Base-by-base conservation (phyloP, 345 rosid genomes). In the Populus nigra region DNA sequence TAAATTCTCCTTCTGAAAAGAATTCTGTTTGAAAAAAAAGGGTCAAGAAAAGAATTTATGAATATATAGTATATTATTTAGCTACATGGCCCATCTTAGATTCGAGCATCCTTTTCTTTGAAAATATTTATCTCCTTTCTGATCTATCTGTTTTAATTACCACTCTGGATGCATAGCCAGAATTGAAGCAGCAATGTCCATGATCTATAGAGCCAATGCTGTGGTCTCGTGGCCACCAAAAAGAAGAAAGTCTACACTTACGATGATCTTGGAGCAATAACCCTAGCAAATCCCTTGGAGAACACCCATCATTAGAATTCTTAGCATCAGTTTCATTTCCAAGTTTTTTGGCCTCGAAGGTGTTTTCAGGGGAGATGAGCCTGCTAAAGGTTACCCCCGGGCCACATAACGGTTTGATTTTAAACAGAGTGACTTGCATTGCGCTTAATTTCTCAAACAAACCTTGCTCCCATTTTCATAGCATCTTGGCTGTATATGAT, bases 191-290 rank as follows among this genome's bases (percentile, higher is more conserved):
- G 81, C 78, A 93, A 79, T 31, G 96, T 93, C 99, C 98, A 96
- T 25, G 96, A 76, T 18, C 35, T 33, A 33, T 33, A 96, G 57
- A 2, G 97, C 94, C 82, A 92, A 72, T 33, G 98, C 98, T 1
- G 99, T 96, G 8, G 98, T 95, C 82, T 93, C 96, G 39, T 96
- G 99, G 8, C 99, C 98, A 36, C 85, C 98, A 39, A 96, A 3
- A 33, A 96, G 87, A 96, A 96, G 85, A 96, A 92, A 4, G 99
- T 96, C 80, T 93, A 10, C 45, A 41, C 3, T 13, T 2, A 41
- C 11, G 45, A 41, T 41, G 79, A 16, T 68, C 87, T 65, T 83
- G 83, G 18, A 91, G 75, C 84, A 92, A 80, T 50, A 91, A 49
- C 31, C 96, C 94, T 0, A 96, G 82, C 77, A 92, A 83, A 81